Percentiles rank a stretch among this genome's conserved stretches.
Evolutionary conservation across 2,329 filamentous ascomycete genomes (phyloP).

Genomic region (Zymoseptoria pseudotritici): DNA sequence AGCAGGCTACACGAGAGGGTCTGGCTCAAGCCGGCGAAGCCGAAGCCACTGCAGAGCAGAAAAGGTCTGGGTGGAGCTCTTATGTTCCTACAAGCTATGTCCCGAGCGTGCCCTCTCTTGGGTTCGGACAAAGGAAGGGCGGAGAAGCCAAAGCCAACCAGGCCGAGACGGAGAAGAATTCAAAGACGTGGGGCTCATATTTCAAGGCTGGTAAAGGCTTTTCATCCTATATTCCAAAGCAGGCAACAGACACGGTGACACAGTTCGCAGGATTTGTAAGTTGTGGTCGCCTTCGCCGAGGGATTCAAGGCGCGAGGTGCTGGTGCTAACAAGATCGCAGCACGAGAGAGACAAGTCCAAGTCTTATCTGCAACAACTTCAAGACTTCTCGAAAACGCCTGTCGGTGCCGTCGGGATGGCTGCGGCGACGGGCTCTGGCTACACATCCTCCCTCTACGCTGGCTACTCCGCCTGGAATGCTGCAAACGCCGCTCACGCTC

Average conservation of each 20-base stretch:
- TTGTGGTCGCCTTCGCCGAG: conserved; percentile 1
- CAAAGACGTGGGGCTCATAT: conserved; percentile 40
- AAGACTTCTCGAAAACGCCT: conserved; percentile 45
- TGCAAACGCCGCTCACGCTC: conserved; percentile 26
- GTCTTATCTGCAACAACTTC: conserved; percentile 43
- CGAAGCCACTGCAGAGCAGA: conserved; percentile 9
- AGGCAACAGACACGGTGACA: conserved; percentile 33
- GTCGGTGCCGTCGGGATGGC: conserved; percentile 38
- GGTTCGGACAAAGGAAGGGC: conserved; percentile 15
- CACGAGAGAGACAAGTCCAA: conserved; percentile 42
- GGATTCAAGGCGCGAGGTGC: background rate
- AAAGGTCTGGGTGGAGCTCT: conserved; percentile 27
- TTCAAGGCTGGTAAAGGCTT: conserved; percentile 42
- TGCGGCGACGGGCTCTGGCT: conserved; percentile 42
- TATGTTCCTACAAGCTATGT: conserved; percentile 21
- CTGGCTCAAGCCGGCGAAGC: conserved; percentile 17
- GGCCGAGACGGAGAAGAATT: conserved; percentile 27
- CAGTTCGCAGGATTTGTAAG: conserved; percentile 36
- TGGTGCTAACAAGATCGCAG: conserved; percentile 5
- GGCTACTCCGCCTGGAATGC: conserved; percentile 43
- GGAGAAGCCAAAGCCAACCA: conserved; percentile 7
- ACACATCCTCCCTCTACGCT: conserved; percentile 41
- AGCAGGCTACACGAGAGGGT: conserved; percentile 25
- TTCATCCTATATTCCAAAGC: conserved; percentile 41
- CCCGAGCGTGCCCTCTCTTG: conserved; percentile 12